Percentiles rank a stretch among this genome's conserved stretches.
Conservation (phyloP, 768 basidiomycete species). For the Auriculariales sp. region DNA sequence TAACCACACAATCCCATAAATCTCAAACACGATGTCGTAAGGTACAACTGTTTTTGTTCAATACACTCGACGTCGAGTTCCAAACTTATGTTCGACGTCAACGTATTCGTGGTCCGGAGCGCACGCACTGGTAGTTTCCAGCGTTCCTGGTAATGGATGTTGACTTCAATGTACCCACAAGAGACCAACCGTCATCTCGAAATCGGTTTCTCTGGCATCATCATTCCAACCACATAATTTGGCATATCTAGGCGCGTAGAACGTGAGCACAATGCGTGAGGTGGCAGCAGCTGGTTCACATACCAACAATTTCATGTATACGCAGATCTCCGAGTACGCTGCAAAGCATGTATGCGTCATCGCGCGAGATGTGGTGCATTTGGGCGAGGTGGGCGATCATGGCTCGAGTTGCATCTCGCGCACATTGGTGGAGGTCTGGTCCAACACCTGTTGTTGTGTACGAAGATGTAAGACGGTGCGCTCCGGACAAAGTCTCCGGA, state of each 20-base stretch:
- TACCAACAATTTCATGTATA: constrained; percentile 45
- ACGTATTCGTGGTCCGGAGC: too few relatives aligned
- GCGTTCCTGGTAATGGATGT: too few relatives aligned
- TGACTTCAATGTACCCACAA: too few relatives aligned
- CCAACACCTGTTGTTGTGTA: constrained; percentile 48
- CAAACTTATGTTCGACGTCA: too few relatives aligned
- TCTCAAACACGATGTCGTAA: too few relatives aligned
- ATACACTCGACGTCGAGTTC: too few relatives aligned
- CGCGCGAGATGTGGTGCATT: constrained; percentile 27
- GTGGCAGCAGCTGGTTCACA: constrained; percentile 7
- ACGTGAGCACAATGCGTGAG: neutral
- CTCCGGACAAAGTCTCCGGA: constrained; percentile 12
- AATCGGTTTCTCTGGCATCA: constrained; percentile 36
- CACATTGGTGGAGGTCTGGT: constrained; percentile 39
- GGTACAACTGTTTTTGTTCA: too few relatives aligned
- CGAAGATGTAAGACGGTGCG: constrained; percentile 35
- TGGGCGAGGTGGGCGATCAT: constrained; percentile 40
- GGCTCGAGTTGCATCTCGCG: constrained; percentile 37
- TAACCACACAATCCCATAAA: too few relatives aligned
- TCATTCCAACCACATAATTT: constrained; percentile 48
- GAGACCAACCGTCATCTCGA: too few relatives aligned
- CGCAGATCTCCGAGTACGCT: constrained; percentile 44
- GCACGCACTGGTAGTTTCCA: too few relatives aligned
- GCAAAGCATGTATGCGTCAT: constrained; percentile 46
- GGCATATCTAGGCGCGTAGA: constrained; percentile 43